These are phyloP conservation scores for Saccharum spontaneum DNA, from an alignment of 176 grass and related monocot genomes.

Conservation along the genomic window DNA sequence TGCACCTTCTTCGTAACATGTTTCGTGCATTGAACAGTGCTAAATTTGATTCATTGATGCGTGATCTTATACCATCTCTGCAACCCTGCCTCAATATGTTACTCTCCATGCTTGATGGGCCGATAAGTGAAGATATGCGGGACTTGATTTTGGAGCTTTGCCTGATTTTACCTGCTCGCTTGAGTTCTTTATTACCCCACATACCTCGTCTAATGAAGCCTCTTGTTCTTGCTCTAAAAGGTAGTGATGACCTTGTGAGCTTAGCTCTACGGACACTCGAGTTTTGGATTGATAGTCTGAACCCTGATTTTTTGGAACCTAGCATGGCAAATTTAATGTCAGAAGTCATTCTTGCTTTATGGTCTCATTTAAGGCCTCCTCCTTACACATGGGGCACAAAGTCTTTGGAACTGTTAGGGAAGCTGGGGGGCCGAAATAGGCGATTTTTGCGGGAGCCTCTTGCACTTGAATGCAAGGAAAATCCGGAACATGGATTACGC, in stretches of 20 bases:
- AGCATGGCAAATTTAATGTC: conserved; percentile 99
- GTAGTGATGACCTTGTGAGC: conserved; percentile 90
- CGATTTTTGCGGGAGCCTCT: conserved; percentile 92
- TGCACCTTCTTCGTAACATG: conserved; percentile 95
- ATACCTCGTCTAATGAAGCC: conserved; percentile 99
- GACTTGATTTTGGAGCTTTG: conserved; percentile 94
- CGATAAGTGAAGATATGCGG: conserved; percentile 84
- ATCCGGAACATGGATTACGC: conserved; percentile 95
- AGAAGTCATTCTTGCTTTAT: conserved; percentile 97
- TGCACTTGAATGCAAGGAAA: conserved; percentile 93
- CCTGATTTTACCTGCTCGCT: conserved; percentile 89
- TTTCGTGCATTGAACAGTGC: conserved; percentile 92
- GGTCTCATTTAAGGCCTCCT: conserved; percentile 90
- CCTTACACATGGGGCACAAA: conserved; percentile 95
- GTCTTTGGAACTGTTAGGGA: conserved; percentile 90
- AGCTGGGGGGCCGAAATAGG: conserved; percentile 90
- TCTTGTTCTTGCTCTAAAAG: conserved; percentile 92
- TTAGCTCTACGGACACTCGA: conserved; percentile 93
- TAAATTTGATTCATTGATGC: conserved; percentile 95
- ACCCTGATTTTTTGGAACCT: conserved; percentile 99
- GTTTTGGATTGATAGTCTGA: conserved; percentile 99
- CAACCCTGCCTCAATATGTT: conserved; percentile 98
- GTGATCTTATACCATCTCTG: conserved; percentile 93
- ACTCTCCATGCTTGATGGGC: conserved; percentile 95
- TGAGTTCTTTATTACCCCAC: conserved; percentile 96